phyloP scores from a whole-genome alignment of 371 early-diverging fungal genomes.

The Lichtheimia corymbifera region DNA sequence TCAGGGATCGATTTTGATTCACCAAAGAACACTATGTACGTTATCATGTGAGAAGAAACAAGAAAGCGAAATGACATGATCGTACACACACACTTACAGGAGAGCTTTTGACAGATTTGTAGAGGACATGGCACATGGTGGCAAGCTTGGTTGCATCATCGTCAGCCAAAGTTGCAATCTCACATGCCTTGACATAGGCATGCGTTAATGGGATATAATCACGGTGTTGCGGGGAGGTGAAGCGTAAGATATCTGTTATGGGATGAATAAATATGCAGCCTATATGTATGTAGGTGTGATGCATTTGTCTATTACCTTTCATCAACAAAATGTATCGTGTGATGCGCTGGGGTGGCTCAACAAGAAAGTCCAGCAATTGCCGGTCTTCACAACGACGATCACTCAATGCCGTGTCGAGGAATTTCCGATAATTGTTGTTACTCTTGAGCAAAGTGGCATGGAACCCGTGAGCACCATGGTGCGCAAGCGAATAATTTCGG shows the following conservation, averaged over 20 bases:
- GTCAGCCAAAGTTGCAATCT: constrained; percentile 47
- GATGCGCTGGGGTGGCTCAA: constrained; percentile 50
- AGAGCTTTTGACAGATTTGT: constrained; percentile 36
- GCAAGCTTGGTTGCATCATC: constrained; percentile 45
- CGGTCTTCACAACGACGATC: constrained; percentile 35
- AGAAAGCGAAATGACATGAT: constrained; percentile 6
- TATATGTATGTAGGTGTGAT: no score
- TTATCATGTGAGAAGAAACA: constrained; percentile 1
- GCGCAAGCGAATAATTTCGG: constrained; percentile 41
- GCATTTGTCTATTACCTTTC: constrained; percentile 24
- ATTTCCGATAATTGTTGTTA: constrained; percentile 36
- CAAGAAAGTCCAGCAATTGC: constrained; percentile 35
- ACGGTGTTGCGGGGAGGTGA: constrained; percentile 33
- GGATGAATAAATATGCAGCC: no score
- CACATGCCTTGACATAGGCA: constrained; percentile 33
- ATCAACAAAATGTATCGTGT: constrained; percentile 50
- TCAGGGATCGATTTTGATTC: constrained; percentile 38
- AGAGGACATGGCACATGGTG: constrained; percentile 40
- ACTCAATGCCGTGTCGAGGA: constrained; percentile 30
- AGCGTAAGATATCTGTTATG: constrained; percentile 30
- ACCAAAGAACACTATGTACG: constrained; percentile 37
- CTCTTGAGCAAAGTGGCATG: constrained; percentile 37
- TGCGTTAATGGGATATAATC: constrained; percentile 31
- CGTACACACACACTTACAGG: constrained; percentile 30
- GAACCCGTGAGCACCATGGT: constrained; percentile 33